phyloP scores from a whole-genome alignment of 352 stramenopile genomes.

The Chrysophaeum taylorii region DNA sequence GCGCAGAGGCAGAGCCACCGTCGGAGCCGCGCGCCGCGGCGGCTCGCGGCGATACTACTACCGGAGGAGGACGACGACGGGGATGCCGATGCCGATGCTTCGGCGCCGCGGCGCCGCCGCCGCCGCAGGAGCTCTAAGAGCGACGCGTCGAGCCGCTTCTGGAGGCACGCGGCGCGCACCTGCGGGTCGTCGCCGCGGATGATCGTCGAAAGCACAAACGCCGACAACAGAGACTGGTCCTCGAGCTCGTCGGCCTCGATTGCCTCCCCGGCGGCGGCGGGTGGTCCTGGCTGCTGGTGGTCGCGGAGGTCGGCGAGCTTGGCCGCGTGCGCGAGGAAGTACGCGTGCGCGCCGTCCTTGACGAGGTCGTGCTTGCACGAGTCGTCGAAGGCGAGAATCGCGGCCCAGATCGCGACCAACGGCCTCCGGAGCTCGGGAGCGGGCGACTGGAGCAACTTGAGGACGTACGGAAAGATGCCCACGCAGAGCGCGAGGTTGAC shows the following conservation, averaged over 20 bases:
- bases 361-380: slow-evolving; percentile 89
- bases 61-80: background rate
- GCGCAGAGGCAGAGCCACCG: slow-evolving; percentile 78
- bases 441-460: slow-evolving; percentile 89
- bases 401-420: slow-evolving; percentile 79
- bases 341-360: slow-evolving; percentile 83
- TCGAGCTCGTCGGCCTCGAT: slow-evolving; percentile 43
- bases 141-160: slow-evolving; percentile 61
- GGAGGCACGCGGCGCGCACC: slow-evolving; percentile 79
- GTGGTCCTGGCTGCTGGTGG: too few relatives aligned
- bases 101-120: slow-evolving; percentile 3
- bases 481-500: slow-evolving; percentile 79
- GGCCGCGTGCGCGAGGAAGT: slow-evolving; percentile 85
- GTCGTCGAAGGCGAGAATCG: slow-evolving; percentile 88
- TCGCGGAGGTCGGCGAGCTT: too few relatives aligned
- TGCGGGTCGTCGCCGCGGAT: too few relatives aligned
- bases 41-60: background rate
- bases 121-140: slow-evolving; percentile 49
- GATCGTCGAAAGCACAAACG: slow-evolving; percentile 87
- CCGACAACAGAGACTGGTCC: slow-evolving; percentile 83
- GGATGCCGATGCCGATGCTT: background rate
- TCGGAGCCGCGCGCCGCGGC: slow-evolving; percentile 29
- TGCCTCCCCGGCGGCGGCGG: background rate
- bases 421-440: slow-evolving; percentile 87
- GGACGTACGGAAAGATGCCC: slow-evolving; percentile 71